A percentile compares a stretch with the other conserved stretches of the same genome.
These are phyloP conservation scores for Neurospora hispaniola DNA, from an alignment of 495 filamentous ascomycete genomes.

Conservation along the genomic window DNA sequence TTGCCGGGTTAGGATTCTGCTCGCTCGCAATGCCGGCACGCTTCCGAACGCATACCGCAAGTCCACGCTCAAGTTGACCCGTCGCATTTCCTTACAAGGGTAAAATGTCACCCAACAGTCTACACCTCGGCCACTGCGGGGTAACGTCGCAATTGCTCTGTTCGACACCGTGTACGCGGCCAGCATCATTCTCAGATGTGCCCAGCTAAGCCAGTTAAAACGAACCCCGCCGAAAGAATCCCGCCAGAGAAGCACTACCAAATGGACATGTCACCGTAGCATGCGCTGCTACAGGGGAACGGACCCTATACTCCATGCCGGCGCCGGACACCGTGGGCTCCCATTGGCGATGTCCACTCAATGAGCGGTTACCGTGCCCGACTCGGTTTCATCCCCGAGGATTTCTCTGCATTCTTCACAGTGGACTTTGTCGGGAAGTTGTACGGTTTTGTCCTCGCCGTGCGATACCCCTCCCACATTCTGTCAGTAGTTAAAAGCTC, in stretches of 20 bases:
- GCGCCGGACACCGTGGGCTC: neutral
- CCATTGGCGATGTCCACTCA: neutral
- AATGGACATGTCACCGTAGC: neutral
- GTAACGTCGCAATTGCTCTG: neutral
- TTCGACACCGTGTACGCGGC: neutral
- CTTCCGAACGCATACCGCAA: neutral
- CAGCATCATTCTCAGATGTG: neutral
- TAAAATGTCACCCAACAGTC: neutral
- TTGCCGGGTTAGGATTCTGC: neutral
- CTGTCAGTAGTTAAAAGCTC: neutral
- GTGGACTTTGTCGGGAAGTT: neutral
- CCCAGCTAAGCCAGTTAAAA: neutral
- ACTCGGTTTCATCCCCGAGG: neutral
- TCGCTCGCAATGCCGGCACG: neutral
- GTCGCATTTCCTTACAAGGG: neutral
- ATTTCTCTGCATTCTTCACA: neutral
- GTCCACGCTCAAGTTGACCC: neutral
- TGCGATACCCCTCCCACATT: neutral
- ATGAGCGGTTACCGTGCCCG: neutral
- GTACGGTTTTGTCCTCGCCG: neutral
- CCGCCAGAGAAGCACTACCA: neutral
- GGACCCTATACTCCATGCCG: neutral
- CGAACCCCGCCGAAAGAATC: neutral
- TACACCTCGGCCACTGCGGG: neutral
- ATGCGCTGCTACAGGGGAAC: neutral